phyloP scores from a whole-genome alignment of 2,329 filamentous ascomycete species.

The Alternaria sp. region DNA sequence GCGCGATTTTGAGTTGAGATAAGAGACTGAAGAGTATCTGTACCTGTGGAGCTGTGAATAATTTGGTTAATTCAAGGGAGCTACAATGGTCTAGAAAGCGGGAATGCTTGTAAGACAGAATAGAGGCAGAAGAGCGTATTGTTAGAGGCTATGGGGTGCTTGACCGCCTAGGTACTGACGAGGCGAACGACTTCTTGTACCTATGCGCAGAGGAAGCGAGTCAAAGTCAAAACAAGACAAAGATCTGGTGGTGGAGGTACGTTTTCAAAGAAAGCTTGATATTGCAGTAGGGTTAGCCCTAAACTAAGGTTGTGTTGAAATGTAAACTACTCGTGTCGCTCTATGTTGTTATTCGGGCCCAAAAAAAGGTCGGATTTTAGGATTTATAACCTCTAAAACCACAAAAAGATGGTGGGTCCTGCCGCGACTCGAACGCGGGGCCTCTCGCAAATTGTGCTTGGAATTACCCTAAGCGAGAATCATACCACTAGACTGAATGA shows the following conservation, averaged over 20 bases:
- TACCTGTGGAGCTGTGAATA: background rate
- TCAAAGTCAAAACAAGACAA: background rate
- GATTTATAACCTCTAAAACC: background rate
- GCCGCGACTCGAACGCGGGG: conserved; percentile 32
- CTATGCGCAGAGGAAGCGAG: background rate
- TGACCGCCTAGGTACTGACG: background rate
- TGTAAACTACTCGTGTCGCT: background rate
- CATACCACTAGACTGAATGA: conserved; percentile 25
- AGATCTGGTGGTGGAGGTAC: too few relatives aligned
- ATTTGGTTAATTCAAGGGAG: background rate
- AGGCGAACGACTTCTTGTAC: background rate
- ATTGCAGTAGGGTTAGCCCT: too few relatives aligned
- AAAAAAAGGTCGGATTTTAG: background rate
- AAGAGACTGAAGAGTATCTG: conserved; percentile 17
- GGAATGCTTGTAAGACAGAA: background rate
- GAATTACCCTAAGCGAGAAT: conserved; percentile 23
- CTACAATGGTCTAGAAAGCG: background rate
- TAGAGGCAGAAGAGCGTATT: background rate
- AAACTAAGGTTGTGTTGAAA: background rate
- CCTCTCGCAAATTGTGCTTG: conserved; percentile 30
- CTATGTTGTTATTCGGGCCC: background rate
- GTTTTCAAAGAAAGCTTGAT: too few relatives aligned
- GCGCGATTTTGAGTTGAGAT: conserved; percentile 31
- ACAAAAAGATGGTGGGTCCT: conserved; percentile 23
- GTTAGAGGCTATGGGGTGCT: background rate